Evolutionary conservation across 2,329 filamentous ascomycete species (phyloP).

Genomic region (Cladophialophora immunda): DNA sequence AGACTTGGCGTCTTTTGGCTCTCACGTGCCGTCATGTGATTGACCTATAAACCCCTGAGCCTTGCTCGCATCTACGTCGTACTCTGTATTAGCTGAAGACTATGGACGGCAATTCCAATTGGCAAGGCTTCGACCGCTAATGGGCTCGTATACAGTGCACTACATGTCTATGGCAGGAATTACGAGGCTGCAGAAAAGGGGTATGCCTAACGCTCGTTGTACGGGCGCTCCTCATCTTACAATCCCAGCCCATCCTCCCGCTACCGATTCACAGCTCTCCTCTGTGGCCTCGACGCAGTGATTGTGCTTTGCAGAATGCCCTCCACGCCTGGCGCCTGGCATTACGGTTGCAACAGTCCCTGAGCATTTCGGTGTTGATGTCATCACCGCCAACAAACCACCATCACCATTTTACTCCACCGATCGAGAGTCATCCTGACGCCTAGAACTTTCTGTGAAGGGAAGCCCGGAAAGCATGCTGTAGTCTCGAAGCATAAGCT

Average conservation of each 20-base stretch:
- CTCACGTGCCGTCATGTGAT: neutral
- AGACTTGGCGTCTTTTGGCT: neutral
- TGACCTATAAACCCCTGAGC: neutral
- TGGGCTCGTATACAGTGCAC: neutral
- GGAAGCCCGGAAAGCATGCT: constrained; percentile 52
- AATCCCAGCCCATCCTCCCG: neutral
- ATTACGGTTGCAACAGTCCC: constrained; percentile 55
- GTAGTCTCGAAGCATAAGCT: constrained; percentile 77
- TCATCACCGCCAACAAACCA: constrained; percentile 85
- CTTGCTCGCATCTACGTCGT: neutral
- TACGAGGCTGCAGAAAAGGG: neutral
- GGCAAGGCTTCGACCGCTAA: neutral
- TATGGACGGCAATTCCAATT: too few relatives aligned
- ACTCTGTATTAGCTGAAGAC: too few relatives aligned
- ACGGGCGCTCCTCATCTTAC: neutral
- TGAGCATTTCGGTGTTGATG: constrained; percentile 68
- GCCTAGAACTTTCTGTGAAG: too few relatives aligned
- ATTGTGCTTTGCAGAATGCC: neutral
- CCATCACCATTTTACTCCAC: constrained; percentile 77
- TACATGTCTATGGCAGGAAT: neutral
- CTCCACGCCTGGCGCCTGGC: constrained; percentile 14
- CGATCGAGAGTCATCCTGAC: constrained; percentile 58
- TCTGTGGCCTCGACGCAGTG: neutral
- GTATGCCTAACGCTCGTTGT: neutral
- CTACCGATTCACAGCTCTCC: neutral